Evolutionary conservation across 257 asterid species (phyloP).

Genomic region (Gentiana straminea): DNA sequence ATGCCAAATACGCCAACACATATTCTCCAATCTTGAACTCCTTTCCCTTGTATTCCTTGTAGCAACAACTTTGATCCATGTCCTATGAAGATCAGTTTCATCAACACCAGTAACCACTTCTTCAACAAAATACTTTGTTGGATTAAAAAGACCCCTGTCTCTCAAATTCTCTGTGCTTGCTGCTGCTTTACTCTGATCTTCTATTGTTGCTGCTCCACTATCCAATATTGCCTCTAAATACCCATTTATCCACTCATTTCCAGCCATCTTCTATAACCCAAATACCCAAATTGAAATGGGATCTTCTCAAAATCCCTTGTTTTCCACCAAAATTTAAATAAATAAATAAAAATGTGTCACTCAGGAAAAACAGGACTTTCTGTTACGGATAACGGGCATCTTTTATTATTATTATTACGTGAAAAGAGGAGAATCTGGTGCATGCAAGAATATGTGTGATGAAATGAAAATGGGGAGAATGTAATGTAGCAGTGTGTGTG

Average conservation of each 20-base stretch:
- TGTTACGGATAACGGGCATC: too few species aligned
- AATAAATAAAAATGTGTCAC: too few species aligned
- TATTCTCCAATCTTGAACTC: conserved; percentile 66
- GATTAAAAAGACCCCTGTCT: conserved; percentile 45
- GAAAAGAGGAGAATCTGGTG: too few species aligned
- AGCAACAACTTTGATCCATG: conserved; percentile 85
- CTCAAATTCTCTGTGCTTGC: conserved; percentile 17
- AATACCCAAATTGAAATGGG: not conserved
- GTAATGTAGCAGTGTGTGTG: not conserved
- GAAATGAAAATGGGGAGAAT: too few species aligned
- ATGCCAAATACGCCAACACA: conserved; percentile 97
- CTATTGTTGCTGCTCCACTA: conserved; percentile 54
- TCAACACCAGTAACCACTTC: conserved; percentile 75
- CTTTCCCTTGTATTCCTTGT: conserved; percentile 64
- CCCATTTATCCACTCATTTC: conserved; percentile 91
- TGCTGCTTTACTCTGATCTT: conserved; percentile 21
- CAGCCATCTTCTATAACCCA: conserved; percentile 40
- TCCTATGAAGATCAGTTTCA: conserved; percentile 69
- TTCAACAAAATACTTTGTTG: conserved; percentile 70
- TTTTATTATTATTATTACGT: too few species aligned
- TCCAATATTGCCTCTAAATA: conserved; percentile 81
- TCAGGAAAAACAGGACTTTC: too few species aligned
- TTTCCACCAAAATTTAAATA: too few species aligned
- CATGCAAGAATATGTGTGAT: too few species aligned
- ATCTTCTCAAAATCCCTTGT: too few species aligned